phyloP scores from a whole-genome alignment of 306 rosid genomes.

The Fagus sylvatica region DNA sequence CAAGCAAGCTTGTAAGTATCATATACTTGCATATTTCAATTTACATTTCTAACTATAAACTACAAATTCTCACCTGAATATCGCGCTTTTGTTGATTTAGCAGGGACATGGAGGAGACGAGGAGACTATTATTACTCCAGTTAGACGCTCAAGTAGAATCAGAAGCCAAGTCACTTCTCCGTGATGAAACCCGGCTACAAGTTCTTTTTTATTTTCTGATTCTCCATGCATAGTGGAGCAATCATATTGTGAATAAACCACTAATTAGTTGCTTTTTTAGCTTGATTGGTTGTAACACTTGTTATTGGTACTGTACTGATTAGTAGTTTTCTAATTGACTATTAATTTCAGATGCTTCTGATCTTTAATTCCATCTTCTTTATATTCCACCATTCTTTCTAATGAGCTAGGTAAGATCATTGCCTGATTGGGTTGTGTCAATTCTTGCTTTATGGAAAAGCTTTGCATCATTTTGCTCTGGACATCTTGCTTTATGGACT shows the following conservation, averaged over 20 bases:
- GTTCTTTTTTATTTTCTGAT: background rate
- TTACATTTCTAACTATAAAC: background rate
- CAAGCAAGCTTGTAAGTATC: conserved; percentile 50
- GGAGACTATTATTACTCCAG: conserved; percentile 65
- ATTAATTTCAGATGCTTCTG: background rate
- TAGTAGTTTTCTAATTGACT: background rate
- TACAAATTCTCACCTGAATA: background rate
- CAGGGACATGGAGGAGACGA: conserved; percentile 53
- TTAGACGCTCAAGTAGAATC: conserved; percentile 79
- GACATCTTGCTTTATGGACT: too few relatives aligned
- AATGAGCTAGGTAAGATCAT: background rate
- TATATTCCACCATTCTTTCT: background rate
- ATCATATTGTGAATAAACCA: conserved; percentile 2
- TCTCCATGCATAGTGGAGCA: conserved; percentile 4
- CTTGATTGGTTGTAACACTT: background rate
- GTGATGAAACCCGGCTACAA: conserved; percentile 17
- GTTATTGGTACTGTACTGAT: background rate
- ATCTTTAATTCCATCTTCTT: background rate
- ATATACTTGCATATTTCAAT: background rate
- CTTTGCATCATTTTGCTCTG: too few relatives aligned
- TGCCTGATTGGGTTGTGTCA: background rate
- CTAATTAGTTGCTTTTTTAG: background rate
- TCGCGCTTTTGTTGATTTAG: conserved; percentile 5
- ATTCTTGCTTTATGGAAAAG: too few relatives aligned
- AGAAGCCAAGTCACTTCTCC: conserved; percentile 55